Evolutionary conservation across 768 basidiomycete species (phyloP), one percentile per base, ranked within the genome.

Genomic region (Lentinula sp.): DNA sequence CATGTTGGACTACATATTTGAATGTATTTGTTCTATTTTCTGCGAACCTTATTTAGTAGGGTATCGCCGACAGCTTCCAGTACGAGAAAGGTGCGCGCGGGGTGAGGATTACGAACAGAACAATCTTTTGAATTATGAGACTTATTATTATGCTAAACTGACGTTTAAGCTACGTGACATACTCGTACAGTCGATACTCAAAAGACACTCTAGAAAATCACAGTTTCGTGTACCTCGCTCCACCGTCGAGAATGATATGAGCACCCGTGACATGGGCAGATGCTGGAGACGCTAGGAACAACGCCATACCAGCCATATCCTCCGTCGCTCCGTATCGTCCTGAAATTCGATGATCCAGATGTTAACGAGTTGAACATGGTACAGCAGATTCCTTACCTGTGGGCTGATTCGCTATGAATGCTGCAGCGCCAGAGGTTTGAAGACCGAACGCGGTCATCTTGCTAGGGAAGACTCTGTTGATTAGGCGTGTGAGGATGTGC

Each of bases 401-500:
- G 23, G 90, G 90, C 62, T 91, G 88, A 16, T 66, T 68, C 0
- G 76, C 68, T 42, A 76, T 77, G 61, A 90, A 80, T 7, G 66
- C 73, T 23, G 81, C 79, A 61, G 82, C 81, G 6, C 87, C 86
- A 2, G 72, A 72, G 1, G 69, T 77, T 65, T 83, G 81, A 64
- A 91, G 73, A 3, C 85, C 87, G 54, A 77, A 91, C 0, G 88
- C 84, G 1, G 91, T 93, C 91, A 94, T 93, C 75, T 88, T 91
- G 50, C 87, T 88, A 0, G 89, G 90, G 75, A 90, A 94, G 12
- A 91, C 73, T 1, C 87, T 87, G 46, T 63, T 50, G 48, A 23
- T 33, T 52, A 1, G 3, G 15, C 43, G 59, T 43, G 12, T 16
- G 45, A 32, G 28, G 33, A 45, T 58, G n/a, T 56, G n/a, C 53